Evolutionary conservation across 2,329 filamentous ascomycete genomes (phyloP), one percentile per base, ranked within the genome.

Genomic region (Ampelomyces quisqualis): DNA sequence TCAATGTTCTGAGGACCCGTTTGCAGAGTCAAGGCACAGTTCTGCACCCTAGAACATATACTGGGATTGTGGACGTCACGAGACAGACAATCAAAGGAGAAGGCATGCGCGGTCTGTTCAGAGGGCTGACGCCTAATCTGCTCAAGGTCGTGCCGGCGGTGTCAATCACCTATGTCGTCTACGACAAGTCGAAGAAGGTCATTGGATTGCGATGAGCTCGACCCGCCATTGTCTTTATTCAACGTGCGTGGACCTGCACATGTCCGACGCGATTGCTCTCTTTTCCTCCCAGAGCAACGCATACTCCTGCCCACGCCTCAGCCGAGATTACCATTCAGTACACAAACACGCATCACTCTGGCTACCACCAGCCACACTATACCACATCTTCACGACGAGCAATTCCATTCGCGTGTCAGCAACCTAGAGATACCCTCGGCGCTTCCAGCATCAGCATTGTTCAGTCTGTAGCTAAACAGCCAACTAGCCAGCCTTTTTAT

Each of bases 131-230:
- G 28, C 93, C 93, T 4, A 98, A 97, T 65, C 75, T 98, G 26
- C 77, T 98, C 57, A 98, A 98, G 74, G 93, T 98, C 23, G 90
- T 93, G 7, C 93, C 93, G 2, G 90, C 93, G 20, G 85, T 98
- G 38, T 95, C 90, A 58, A 97, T 98, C 65, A 70, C 68, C 3
- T 71, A 70, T 28, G 68, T 71, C 18, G 68, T 70, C 2, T 71
- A 71, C 52, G 68, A 71, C 52, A 67, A 70, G 39, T 65, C 64
- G 14, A 71, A 71, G 46, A 63, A 67, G 34, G 51, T 56, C 0
- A 52, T 70, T 10, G 57, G 61, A 6, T 44, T 70, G 5, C 61
- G 56, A 13, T 70, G 58, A 67, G 26, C n/a, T 27, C 23, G 14
- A 18, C 21, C 5, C 17, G 19, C 13, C 23, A 26, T 10, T 10